Evolutionary conservation across 2,329 filamentous ascomycete genomes (phyloP).

Genomic region (Neofusicoccum parvum): DNA sequence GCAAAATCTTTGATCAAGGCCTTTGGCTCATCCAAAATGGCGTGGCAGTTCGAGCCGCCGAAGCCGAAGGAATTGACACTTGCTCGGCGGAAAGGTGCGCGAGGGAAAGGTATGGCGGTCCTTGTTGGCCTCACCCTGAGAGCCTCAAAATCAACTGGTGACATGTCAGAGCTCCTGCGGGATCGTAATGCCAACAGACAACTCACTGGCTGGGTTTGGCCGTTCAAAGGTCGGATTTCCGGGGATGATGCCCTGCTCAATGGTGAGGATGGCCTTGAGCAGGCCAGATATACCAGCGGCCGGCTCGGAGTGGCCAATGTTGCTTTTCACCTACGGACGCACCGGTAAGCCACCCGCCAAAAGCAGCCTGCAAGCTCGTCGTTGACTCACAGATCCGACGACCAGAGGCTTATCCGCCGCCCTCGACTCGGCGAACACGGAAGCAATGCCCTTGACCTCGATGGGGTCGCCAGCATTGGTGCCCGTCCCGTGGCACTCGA

Average conservation of each 20-base stretch:
- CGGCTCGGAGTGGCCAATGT: slow-evolving; percentile 37
- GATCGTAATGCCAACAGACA: no score
- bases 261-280: slow-evolving; percentile 32
- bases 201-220: slow-evolving; percentile 10
- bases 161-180: not conserved
- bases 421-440: slow-evolving; percentile 38
- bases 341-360: no score
- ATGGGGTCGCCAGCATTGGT: slow-evolving; percentile 58
- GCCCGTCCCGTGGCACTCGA: slow-evolving; percentile 60
- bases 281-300: slow-evolving; percentile 31
- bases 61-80: slow-evolving; percentile 31
- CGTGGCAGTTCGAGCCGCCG: slow-evolving; percentile 32
- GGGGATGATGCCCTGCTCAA: slow-evolving; percentile 31
- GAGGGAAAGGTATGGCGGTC: slow-evolving; percentile 24
- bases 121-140: not conserved
- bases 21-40: slow-evolving; percentile 26
- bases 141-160: slow-evolving; percentile 6
- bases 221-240: slow-evolving; percentile 24
- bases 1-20: not conserved
- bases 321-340: slow-evolving; percentile 28
- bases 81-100: slow-evolving; percentile 21
- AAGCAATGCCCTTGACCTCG: slow-evolving; percentile 54
- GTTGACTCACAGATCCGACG: slow-evolving; percentile 32
- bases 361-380: not conserved
- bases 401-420: slow-evolving; percentile 24